Evolutionary conservation across 805 yeast genomes (phyloP).

Genomic region (Candida taoyuanica): DNA sequence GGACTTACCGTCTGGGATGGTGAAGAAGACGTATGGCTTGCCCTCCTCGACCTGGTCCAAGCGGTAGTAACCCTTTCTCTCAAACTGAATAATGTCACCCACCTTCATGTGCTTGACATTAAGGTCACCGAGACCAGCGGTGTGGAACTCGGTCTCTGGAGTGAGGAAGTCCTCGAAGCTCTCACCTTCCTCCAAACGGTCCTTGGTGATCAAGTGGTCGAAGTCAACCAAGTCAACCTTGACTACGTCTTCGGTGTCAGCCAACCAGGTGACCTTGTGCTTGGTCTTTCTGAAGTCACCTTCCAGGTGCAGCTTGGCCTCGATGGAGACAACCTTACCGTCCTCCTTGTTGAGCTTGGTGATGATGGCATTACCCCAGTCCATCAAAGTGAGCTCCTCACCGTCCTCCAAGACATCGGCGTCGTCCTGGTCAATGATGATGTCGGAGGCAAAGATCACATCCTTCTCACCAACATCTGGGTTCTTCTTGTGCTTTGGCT

Average conservation of each 20-base stretch:
- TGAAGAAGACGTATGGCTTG: conserved; percentile 71
- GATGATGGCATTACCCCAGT: conserved; percentile 94
- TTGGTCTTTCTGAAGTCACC: conserved; percentile 97
- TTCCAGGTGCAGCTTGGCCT: conserved; percentile 79
- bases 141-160: conserved; percentile 78
- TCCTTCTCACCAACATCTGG: conserved; percentile 83
- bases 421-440: conserved; percentile 84
- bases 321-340: conserved; percentile 53
- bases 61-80: conserved; percentile 94
- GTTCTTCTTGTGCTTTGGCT: conserved; percentile 94
- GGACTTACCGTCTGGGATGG: conserved; percentile 94
- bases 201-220: conserved; percentile 93
- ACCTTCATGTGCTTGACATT: conserved; percentile 72
- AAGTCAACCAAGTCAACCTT: conserved; percentile 82
- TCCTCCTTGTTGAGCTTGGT: conserved; percentile 64
- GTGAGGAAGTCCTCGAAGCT: conserved; percentile 90
- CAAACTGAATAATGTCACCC: conserved; percentile 90
- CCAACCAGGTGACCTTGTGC: conserved; percentile 93
- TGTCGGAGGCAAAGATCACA: conserved; percentile 58
- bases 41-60: conserved; percentile 62
- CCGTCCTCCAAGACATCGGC: conserved; percentile 68
- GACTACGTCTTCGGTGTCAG: conserved; percentile 68
- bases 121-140: conserved; percentile 72
- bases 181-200: conserved; percentile 91
- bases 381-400: conserved; percentile 97